Conservation (phyloP, 2,329 filamentous ascomycete species). For the Botrytis pseudocinerea region DNA sequence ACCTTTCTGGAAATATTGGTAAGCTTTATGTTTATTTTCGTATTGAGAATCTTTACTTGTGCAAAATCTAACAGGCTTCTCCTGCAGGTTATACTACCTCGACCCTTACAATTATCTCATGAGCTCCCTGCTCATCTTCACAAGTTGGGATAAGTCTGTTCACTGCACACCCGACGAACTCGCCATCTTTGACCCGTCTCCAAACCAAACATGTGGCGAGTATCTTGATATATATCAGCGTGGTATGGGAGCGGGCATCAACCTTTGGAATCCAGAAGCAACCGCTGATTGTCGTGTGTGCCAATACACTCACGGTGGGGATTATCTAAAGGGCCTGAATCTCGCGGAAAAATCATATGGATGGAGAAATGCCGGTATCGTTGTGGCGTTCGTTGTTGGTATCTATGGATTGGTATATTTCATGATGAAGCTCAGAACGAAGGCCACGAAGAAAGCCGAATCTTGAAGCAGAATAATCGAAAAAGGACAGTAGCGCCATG, state of each 20-base stretch:
- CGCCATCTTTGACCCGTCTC: slow-evolving; percentile 44
- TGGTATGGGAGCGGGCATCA: slow-evolving; percentile 49
- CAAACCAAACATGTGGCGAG: slow-evolving; percentile 56
- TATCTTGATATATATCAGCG: slow-evolving; percentile 57
- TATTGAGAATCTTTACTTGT: not conserved
- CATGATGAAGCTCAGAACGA: slow-evolving; percentile 52
- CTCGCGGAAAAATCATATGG: slow-evolving; percentile 61
- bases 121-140: slow-evolving; percentile 55
- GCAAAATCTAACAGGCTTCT: not conserved
- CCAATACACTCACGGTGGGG: slow-evolving; percentile 57
- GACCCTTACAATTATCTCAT: slow-evolving; percentile 64
- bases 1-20: slow-evolving; percentile 58
- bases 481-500: not conserved
- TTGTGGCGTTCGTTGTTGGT: slow-evolving; percentile 46
- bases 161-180: slow-evolving; percentile 51
- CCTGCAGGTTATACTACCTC: slow-evolving; percentile 49
- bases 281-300: slow-evolving; percentile 60
- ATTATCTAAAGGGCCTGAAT: slow-evolving; percentile 62
- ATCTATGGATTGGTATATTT: slow-evolving; percentile 48
- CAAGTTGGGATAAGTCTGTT: slow-evolving; percentile 50
- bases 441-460: slow-evolving; percentile 48
- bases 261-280: slow-evolving; percentile 61
- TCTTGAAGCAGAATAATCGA: not conserved
- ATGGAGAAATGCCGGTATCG: slow-evolving; percentile 63
- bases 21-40: not conserved